Evolutionary conservation across 2,329 filamentous ascomycete genomes (phyloP), one percentile per base, ranked within the genome.

Genomic region (Cephalotrichum gorgonifer): DNA sequence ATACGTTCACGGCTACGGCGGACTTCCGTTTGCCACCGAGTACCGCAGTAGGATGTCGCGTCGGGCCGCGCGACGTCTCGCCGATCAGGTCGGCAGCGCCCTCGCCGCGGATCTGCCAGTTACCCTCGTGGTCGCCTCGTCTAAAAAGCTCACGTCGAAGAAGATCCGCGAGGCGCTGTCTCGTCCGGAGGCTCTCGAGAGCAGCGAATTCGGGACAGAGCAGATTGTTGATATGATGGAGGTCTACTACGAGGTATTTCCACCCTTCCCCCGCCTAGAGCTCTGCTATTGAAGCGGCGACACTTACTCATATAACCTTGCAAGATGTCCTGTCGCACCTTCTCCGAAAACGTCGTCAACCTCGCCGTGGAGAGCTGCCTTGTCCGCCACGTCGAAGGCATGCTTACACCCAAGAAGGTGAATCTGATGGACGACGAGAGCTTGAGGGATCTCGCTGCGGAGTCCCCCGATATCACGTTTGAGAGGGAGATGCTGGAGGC

Each of bases 311-410:
- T 22, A 17, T 8, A 41, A 22, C 8, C 4, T 17, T 20, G 4
- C 26, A 6, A 72, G 68, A 66, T 69, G 56, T 66, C 69, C 2
- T 59, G 69, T 3, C 55, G 66, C 12, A 70, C 66, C 0, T 74
- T 76, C 44, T 61, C 69, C 3, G 69, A 77, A 4, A 74, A 74
- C 20, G 59, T 76, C 9, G 62, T 69, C 17, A 72, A 65, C n/a
- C 60, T 75, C 1, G 73, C 65, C 0, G 61, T 74, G 1, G 74
- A 77, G 53, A 70, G 69, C 28, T 74, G 70, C 42, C 64, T 78
- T 1, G 56, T 77, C 0, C 56, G 50, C 1, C 62, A 68, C 2
- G 50, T 76, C 0, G 62, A 65, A 1, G 48, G 52, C 0, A 70
- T 76, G 3, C 59, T 76, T 28, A 70, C 65, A 0, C 60, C 67